Evolutionary conservation across 2,329 filamentous ascomycete genomes (phyloP).

Genomic region (Ascochyta fabae): DNA sequence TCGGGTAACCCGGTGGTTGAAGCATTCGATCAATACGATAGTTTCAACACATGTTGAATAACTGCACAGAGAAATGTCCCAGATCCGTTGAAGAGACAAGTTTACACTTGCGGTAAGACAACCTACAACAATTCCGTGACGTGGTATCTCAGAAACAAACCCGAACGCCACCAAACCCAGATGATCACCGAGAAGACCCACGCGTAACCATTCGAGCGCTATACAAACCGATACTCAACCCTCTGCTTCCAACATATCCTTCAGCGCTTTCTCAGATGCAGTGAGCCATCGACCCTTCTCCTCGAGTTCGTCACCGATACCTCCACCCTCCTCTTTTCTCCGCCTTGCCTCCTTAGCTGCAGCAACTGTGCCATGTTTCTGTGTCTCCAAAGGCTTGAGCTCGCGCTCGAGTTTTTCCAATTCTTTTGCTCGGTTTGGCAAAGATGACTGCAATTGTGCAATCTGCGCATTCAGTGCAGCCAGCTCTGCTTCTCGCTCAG

Average conservation of each 20-base stretch:
- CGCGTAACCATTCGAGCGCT: not conserved
- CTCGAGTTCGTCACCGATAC: constrained; percentile 75
- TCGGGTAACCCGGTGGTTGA: constrained; percentile 10
- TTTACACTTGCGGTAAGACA: not conserved
- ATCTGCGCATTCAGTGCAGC: constrained; percentile 53
- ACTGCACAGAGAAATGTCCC: no score
- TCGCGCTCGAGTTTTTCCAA: constrained; percentile 72
- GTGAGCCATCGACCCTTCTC: constrained; percentile 77
- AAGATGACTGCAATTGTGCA: constrained; percentile 62
- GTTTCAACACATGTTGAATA: no score
- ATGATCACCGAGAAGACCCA: not conserved
- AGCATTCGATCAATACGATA: no score
- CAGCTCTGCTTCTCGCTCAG: constrained; percentile 50
- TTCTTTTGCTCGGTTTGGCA: constrained; percentile 71
- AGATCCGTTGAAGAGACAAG: no score
- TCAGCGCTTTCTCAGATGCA: constrained; percentile 69
- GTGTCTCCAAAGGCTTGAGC: constrained; percentile 70
- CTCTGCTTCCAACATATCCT: constrained; percentile 66
- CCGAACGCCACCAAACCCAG: constrained; percentile 5
- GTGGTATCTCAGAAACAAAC: constrained; percentile 11
- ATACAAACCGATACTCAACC: constrained; percentile 14
- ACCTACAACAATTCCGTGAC: not conserved
- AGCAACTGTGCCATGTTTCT: constrained; percentile 67
- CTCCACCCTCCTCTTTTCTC: constrained; percentile 69
- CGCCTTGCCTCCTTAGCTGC: constrained; percentile 75